A percentile compares a stretch with the other conserved stretches of the same genome.
phyloP scores from a whole-genome alignment of 2,329 filamentous ascomycete genomes.

The Colletotrichum higginsianum region DNA sequence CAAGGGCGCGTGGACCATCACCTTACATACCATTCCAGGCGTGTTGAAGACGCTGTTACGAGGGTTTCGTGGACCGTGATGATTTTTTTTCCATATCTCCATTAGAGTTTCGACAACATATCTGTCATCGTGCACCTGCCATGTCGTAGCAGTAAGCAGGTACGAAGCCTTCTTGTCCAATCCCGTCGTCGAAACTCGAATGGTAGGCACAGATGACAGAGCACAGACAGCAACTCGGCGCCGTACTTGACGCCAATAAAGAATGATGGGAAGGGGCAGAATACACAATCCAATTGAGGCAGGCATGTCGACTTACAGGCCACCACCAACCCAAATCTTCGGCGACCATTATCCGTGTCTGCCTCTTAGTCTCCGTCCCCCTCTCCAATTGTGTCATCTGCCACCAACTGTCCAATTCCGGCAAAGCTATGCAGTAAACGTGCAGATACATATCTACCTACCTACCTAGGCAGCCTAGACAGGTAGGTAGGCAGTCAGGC shows the following conservation, averaged over 20 bases:
- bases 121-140: constrained; percentile 20
- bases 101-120: constrained; percentile 37
- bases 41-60: not conserved
- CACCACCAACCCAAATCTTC: not conserved
- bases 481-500: not conserved
- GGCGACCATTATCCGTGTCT: constrained; percentile 15
- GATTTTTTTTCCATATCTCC: not conserved
- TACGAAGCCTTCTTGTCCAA: not conserved
- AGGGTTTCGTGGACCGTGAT: not conserved
- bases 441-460: too few relatives aligned
- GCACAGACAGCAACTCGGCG: not conserved
- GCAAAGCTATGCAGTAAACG: not conserved
- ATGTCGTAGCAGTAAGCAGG: constrained; percentile 12
- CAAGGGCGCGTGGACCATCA: constrained; percentile 20
- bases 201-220: not conserved
- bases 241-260: not conserved
- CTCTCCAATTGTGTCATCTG: not conserved
- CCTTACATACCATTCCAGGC: constrained; percentile 27
- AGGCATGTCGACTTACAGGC: not conserved
- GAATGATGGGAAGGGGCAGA: not conserved
- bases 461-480: too few relatives aligned
- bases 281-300: not conserved
- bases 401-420: not conserved
- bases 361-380: constrained; percentile 17
- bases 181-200: not conserved